Evolutionary conservation across 257 asterid genomes (phyloP).

Genomic region (Craterostigma plantagineum): DNA sequence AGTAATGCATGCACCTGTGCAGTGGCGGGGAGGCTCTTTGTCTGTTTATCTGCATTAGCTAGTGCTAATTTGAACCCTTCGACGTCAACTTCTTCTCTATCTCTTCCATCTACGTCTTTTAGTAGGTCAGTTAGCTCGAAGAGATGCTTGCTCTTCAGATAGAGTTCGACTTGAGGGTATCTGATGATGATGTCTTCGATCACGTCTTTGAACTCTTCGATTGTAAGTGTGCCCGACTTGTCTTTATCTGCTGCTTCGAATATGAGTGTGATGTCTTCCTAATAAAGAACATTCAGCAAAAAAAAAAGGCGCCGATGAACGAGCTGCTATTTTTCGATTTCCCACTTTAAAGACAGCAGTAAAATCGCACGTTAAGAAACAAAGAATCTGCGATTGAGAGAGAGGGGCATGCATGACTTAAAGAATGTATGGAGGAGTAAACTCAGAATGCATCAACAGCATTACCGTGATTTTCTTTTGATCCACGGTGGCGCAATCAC

Average conservation of each 20-base stretch:
- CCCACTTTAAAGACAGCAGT: too few species aligned
- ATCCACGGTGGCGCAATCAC: conserved; percentile 82
- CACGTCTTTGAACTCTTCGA: conserved; percentile 73
- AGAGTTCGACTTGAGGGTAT: conserved; percentile 81
- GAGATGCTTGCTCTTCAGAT: conserved; percentile 51
- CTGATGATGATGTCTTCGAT: conserved; percentile 61
- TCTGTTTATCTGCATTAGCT: conserved; percentile 52
- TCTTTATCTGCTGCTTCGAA: conserved; percentile 77
- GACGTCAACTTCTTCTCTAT: conserved; percentile 42
- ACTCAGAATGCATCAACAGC: too few species aligned
- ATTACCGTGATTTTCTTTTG: conserved; percentile 68
- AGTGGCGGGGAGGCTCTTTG: conserved; percentile 90
- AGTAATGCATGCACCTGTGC: conserved; percentile 76
- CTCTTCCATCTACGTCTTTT: conserved; percentile 42
- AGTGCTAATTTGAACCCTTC: conserved; percentile 71
- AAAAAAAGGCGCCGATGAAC: not conserved
- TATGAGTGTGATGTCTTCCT: conserved; percentile 74
- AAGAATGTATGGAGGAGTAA: too few species aligned
- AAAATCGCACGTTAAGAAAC: too few species aligned
- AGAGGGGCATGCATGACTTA: too few species aligned
- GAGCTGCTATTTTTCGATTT: not conserved
- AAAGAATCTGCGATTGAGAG: too few species aligned
- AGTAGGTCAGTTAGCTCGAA: conserved; percentile 35
- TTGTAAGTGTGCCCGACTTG: conserved; percentile 58
- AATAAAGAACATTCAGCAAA: conserved; percentile 8